Base-by-base conservation (phyloP, 257 asterid species). In the Nicotiana paniculata region DNA sequence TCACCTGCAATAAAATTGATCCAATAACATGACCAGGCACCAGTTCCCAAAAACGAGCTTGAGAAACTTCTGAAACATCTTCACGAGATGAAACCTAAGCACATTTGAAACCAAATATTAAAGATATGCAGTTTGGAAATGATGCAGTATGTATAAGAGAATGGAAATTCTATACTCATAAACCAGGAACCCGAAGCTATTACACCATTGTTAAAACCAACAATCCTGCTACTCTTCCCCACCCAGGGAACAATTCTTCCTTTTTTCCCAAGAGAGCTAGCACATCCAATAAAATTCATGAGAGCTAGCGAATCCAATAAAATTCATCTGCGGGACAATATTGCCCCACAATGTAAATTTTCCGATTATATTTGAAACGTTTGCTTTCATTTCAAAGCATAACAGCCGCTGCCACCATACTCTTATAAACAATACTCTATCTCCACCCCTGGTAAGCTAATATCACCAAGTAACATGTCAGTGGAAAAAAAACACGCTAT, bases 21-120 rank as follows among this genome's bases (percentile, higher is more conserved):
- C 98, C 99, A 84, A 94, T 89, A 63, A 90, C 93, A 76, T 94
- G 93, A 78, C 99, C 97, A 0, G 99, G 99, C 78, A 91, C 97
- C 86, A 96, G 48, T 77, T 96, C 99, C 99, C 99, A 96, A 59
- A 94, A 92, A 33, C 97, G 97, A 70, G 93, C 97, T 89, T 92
- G 91, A 83, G 90, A 88, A 77, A 92, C 89, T 87, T 96, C 99
- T 26, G 86, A 81, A 82, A 94, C 84, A 79, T 93, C 94, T 81
- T 94, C 95, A 57, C 84, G 91, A 35, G 93, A 88, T 81, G 90
- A 80, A 75, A 96, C 91, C 99, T 94, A 64, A 69, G 37, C 28
- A 70, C 67, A 66, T 15, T 21, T 6, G 81, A 37, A 10, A 17
- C 70, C 62, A 18, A 24, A 77, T 26, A 48, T 74, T 58, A 66